A percentile compares a stretch with the other conserved stretches of the same genome.
phyloP scores from a whole-genome alignment of 805 yeast genomes.

The Ogataea populi-albae region DNA sequence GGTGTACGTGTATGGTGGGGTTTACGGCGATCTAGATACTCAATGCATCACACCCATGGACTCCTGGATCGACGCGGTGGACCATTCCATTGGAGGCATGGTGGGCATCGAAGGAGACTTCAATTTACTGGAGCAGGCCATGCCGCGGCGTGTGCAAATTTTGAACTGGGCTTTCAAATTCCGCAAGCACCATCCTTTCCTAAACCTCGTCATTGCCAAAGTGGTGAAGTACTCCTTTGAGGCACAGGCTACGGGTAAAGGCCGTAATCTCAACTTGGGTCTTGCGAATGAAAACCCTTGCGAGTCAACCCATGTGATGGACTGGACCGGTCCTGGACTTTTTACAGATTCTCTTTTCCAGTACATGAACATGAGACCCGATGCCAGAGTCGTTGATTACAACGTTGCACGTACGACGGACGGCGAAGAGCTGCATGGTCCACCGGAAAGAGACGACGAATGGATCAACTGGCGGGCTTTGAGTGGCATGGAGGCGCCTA shows the following conservation, averaged over 20 bases:
- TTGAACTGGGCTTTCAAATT: conserved; percentile 54
- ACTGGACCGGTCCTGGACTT: conserved; percentile 52
- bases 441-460: conserved; percentile 4
- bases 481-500: conserved; percentile 20
- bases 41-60: conserved; percentile 39
- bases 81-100: conserved; percentile 43
- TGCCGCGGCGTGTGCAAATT: conserved; percentile 45
- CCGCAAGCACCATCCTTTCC: conserved; percentile 54
- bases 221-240: conserved; percentile 45
- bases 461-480: conserved; percentile 16
- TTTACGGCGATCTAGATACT: conserved; percentile 53
- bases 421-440: conserved; percentile 15
- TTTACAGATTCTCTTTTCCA: conserved; percentile 48
- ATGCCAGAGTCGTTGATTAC: conserved; percentile 11
- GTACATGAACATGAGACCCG: conserved; percentile 37
- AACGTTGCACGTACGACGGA: conserved; percentile 5
- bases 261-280: too few relatives aligned
- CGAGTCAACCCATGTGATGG: conserved; percentile 23
- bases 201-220: conserved; percentile 45
- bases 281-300: background rate
- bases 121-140: conserved; percentile 44
- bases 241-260: conserved; percentile 25
- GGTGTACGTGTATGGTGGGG: conserved; percentile 49
- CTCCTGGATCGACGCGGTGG: conserved; percentile 50
- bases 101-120: conserved; percentile 48